Evolutionary conservation across 1,284 basidiomycete genomes (phyloP).

Genomic region (Leccinum pallidistipes): DNA sequence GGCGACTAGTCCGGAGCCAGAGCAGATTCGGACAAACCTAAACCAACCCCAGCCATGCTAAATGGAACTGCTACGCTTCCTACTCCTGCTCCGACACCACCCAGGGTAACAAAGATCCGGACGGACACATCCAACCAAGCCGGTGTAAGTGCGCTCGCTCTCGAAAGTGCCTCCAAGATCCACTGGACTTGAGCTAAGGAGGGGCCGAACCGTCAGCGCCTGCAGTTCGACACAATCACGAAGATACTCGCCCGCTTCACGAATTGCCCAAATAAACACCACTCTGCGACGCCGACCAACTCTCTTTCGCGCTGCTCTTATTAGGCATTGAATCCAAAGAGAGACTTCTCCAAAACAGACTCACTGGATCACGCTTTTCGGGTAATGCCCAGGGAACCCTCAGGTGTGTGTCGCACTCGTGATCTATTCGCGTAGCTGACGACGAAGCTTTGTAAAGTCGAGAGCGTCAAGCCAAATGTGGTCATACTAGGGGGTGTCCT

Average conservation of each 20-base stretch:
- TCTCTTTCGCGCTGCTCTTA: slow-evolving; percentile 30
- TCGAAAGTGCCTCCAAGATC: slow-evolving; percentile 35
- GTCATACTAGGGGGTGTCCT: slow-evolving; percentile 30
- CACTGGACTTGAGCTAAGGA: slow-evolving; percentile 33
- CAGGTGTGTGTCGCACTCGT: too few species aligned
- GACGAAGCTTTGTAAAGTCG: slow-evolving; percentile 20
- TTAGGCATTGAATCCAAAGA: background rate
- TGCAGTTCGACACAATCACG: background rate
- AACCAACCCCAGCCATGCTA: background rate
- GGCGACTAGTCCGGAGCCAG: slow-evolving; percentile 11
- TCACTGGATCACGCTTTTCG: slow-evolving; percentile 36
- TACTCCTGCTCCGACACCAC: background rate
- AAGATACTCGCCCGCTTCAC: slow-evolving; percentile 34
- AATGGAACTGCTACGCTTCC: slow-evolving; percentile 1
- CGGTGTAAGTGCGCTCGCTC: slow-evolving; percentile 24
- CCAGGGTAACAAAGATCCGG: slow-evolving; percentile 35
- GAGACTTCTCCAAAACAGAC: slow-evolving; percentile 6
- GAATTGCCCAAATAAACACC: slow-evolving; percentile 42
- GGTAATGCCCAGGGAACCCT: too few species aligned
- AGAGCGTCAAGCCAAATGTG: slow-evolving; percentile 35
- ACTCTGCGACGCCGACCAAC: slow-evolving; percentile 28
- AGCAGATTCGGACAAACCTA: background rate
- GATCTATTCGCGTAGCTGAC: background rate
- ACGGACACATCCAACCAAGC: slow-evolving; percentile 33
- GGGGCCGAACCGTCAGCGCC: background rate